Conservation (phyloP, 768 basidiomycete species). For the Termitomyces sp. region DNA sequence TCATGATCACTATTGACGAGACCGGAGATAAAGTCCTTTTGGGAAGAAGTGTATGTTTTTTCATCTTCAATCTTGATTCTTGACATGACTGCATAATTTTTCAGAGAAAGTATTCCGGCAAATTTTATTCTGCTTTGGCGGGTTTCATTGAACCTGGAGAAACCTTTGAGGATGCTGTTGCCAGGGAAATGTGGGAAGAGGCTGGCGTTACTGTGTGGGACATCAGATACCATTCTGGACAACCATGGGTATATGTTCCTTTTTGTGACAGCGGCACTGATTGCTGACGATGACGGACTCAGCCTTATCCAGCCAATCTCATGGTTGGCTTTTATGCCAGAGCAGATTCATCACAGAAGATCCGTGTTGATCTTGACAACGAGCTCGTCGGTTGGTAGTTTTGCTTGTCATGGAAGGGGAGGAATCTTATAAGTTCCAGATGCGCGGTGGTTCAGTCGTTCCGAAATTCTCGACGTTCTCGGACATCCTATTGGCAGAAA, state of each 20-base stretch:
- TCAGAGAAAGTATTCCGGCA: slow-evolving; percentile 62
- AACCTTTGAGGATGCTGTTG: slow-evolving; percentile 90
- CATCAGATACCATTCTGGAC: slow-evolving; percentile 79
- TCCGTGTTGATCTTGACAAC: slow-evolving; percentile 87
- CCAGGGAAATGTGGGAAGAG: slow-evolving; percentile 94
- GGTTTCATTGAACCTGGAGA: slow-evolving; percentile 96
- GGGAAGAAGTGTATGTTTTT: slow-evolving; percentile 69
- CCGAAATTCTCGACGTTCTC: slow-evolving; percentile 65
- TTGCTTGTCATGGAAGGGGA: neutral
- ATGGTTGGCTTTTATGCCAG: slow-evolving; percentile 90
- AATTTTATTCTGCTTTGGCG: slow-evolving; percentile 86
- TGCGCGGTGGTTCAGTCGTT: slow-evolving; percentile 84
- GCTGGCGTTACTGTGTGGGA: slow-evolving; percentile 87
- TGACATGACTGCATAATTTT: neutral
- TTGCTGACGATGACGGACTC: neutral
- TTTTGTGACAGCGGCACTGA: neutral
- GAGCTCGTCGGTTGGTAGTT: slow-evolving; percentile 77
- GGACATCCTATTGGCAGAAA: slow-evolving; percentile 48
- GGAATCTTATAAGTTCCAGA: slow-evolving; percentile 41
- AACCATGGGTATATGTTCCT: slow-evolving; percentile 68
- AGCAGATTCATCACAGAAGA: slow-evolving; percentile 67
- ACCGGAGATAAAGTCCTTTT: slow-evolving; percentile 81
- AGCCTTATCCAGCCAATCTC: slow-evolving; percentile 89
- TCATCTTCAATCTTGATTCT: neutral
- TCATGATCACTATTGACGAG: slow-evolving; percentile 83